Evolutionary conservation across 305 asterid genomes (phyloP), one percentile per base, ranked within the genome.

Genomic region (Caryopteris hybrid): DNA sequence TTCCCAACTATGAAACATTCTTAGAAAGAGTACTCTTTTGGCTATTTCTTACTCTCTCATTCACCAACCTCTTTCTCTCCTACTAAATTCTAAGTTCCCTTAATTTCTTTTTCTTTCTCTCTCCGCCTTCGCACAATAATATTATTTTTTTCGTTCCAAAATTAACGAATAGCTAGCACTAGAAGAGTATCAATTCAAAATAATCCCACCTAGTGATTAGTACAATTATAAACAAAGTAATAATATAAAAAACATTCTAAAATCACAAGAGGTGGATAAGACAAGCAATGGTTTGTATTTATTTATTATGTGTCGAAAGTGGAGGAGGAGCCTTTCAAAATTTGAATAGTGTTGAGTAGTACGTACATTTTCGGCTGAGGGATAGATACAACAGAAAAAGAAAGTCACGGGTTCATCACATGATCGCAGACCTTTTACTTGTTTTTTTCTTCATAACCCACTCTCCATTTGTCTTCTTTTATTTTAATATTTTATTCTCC

Each of bases 1-100:
- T 61, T 72, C 71, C 64, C 45, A 48, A 17, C 64, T 48, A 68
- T 3, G 59, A 68, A 68, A 73, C 74, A 72, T 77, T 73, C 75
- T 73, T 63, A 16, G 13, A 63, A 23, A 57, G 51, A 42, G 47
- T 74, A 78, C 71, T 64, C 43, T 65, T 78, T 66, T 65, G 72
- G 34, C 43, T 70, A 55, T 54, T 60, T 25, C 2, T 25, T 25
- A n/a, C n/a, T n/a, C n/a, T n/a, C n/a, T n/a, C n/a, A n/a, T n/a
- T n/a, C n/a, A n/a, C n/a, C n/a, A n/a, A n/a, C n/a, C n/a, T n/a
- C n/a, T n/a, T n/a, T n/a, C n/a, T n/a, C n/a, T n/a, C n/a, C n/a
- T n/a, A n/a, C n/a, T n/a, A n/a, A n/a, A n/a, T n/a, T n/a, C n/a
- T n/a, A n/a, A n/a, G n/a, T n/a, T n/a, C n/a, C n/a, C n/a, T n/a